A percentile compares a stretch with the other conserved stretches of the same genome.
phyloP scores from a whole-genome alignment of 2,329 filamentous ascomycete genomes.

The Trichoderma pleuroti region DNA sequence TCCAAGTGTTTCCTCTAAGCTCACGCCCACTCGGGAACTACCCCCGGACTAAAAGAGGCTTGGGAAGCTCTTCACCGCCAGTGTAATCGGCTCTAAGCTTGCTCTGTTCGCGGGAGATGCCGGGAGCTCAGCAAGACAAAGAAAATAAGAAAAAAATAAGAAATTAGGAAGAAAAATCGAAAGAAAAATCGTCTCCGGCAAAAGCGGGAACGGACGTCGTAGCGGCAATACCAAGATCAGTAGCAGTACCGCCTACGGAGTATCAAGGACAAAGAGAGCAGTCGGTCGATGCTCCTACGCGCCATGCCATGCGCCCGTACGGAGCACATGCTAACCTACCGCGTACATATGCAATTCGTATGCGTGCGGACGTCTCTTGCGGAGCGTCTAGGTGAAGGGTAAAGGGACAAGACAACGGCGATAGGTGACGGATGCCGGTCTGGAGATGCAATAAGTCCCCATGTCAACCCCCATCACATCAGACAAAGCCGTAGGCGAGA shows the following conservation, averaged over 20 bases:
- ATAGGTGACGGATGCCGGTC: not conserved
- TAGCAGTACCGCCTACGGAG: not conserved
- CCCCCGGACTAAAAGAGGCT: slow-evolving; percentile 13
- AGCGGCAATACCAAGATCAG: not conserved
- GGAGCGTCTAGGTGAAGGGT: not conserved
- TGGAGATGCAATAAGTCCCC: not conserved
- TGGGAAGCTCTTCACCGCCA: slow-evolving; percentile 18
- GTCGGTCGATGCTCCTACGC: not conserved
- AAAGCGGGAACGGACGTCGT: slow-evolving; percentile 5
- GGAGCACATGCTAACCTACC: slow-evolving; percentile 2
- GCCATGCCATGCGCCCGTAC: slow-evolving; percentile 9
- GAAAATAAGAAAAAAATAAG: not conserved
- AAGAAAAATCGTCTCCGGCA: slow-evolving; percentile 5
- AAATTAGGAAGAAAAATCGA: not conserved
- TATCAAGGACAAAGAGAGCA: not conserved
- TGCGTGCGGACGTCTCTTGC: slow-evolving; percentile 3
- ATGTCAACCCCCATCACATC: slow-evolving; percentile 4
- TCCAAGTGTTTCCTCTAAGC: slow-evolving; percentile 26
- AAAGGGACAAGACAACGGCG: not conserved
- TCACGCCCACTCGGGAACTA: slow-evolving; percentile 5
- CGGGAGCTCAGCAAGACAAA: not conserved
- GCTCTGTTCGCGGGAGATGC: not conserved
- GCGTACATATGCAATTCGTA: slow-evolving; percentile 8
- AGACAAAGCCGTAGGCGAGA: slow-evolving; percentile 5
- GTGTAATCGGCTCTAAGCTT: slow-evolving; percentile 14